Evolutionary conservation across 2,329 filamentous ascomycete genomes (phyloP).

Genomic region (Alternaria metachromatica): DNA sequence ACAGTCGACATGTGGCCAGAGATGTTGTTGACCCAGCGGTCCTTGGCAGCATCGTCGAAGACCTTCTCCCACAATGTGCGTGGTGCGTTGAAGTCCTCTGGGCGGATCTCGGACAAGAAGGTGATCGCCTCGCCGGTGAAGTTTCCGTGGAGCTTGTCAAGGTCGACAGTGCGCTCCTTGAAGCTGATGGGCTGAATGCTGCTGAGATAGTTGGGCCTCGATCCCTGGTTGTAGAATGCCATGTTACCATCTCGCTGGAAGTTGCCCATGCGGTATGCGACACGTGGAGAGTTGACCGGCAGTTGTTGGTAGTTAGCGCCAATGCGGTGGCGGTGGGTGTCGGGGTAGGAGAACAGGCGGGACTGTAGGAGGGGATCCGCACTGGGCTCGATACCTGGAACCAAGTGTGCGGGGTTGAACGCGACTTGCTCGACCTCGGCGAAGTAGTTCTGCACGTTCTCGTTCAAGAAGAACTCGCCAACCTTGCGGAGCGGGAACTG

Average conservation of each 20-base stretch:
- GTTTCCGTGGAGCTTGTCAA: slow-evolving; percentile 59
- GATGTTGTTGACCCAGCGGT: slow-evolving; percentile 66
- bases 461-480: slow-evolving; percentile 60
- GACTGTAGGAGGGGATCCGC: slow-evolving; percentile 74
- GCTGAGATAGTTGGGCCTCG: slow-evolving; percentile 63
- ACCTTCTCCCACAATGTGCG: slow-evolving; percentile 67
- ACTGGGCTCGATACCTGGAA: slow-evolving; percentile 72
- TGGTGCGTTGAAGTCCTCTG: slow-evolving; percentile 63
- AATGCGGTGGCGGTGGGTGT: slow-evolving; percentile 66
- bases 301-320: slow-evolving; percentile 67
- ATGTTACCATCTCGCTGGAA: slow-evolving; percentile 77
- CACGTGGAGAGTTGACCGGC: slow-evolving; percentile 60
- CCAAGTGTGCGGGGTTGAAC: slow-evolving; percentile 71
- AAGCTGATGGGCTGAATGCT: slow-evolving; percentile 61
- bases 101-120: slow-evolving; percentile 60
- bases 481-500: slow-evolving; percentile 61
- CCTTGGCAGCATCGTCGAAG: slow-evolving; percentile 63
- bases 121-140: slow-evolving; percentile 58
- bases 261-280: slow-evolving; percentile 65
- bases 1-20: slow-evolving; percentile 68
- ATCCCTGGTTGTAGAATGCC: slow-evolving; percentile 70
- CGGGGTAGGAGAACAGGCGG: slow-evolving; percentile 74
- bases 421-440: slow-evolving; percentile 73
- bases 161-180: slow-evolving; percentile 54
- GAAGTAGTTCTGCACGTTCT: slow-evolving; percentile 67